Percentiles rank a stretch among this genome's conserved stretches.
phyloP scores from a whole-genome alignment of 2,329 filamentous ascomycete genomes.

The Sclerotinia nivalis region DNA sequence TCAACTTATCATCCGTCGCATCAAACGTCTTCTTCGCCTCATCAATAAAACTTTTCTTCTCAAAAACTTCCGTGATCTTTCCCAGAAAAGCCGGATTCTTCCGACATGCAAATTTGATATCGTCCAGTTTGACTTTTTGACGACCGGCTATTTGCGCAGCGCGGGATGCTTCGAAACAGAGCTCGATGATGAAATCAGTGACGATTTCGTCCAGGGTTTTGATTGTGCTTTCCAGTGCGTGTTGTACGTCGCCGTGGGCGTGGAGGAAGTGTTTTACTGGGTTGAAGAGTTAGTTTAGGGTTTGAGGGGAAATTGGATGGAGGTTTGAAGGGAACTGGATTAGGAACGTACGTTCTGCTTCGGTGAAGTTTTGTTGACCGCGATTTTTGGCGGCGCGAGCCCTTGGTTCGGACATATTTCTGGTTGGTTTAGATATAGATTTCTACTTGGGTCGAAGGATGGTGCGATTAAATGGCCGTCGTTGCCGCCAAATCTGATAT shows the following conservation, averaged over 20 bases:
- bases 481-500: background rate
- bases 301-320: conserved; percentile 1
- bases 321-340: background rate
- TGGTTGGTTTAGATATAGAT: background rate
- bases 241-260: conserved; percentile 75
- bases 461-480: background rate
- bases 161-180: conserved; percentile 85
- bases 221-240: conserved; percentile 80
- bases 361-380: conserved; percentile 77
- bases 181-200: conserved; percentile 93
- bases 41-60: conserved; percentile 85
- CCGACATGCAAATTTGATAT: conserved; percentile 92
- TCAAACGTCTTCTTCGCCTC: conserved; percentile 75
- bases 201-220: conserved; percentile 91
- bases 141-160: conserved; percentile 83
- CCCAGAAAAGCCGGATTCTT: conserved; percentile 84
- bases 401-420: conserved; percentile 65
- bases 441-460: background rate
- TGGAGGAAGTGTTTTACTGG: conserved; percentile 73
- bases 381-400: conserved; percentile 78
- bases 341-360: conserved; percentile 63
- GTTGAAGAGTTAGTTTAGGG: conserved; percentile 19
- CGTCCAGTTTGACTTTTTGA: conserved; percentile 96
- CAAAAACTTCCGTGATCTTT: conserved; percentile 83
- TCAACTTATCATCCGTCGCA: conserved; percentile 64